phyloP scores from a whole-genome alignment of 148 eudicot genomes.

The Diospyros lotus region DNA sequence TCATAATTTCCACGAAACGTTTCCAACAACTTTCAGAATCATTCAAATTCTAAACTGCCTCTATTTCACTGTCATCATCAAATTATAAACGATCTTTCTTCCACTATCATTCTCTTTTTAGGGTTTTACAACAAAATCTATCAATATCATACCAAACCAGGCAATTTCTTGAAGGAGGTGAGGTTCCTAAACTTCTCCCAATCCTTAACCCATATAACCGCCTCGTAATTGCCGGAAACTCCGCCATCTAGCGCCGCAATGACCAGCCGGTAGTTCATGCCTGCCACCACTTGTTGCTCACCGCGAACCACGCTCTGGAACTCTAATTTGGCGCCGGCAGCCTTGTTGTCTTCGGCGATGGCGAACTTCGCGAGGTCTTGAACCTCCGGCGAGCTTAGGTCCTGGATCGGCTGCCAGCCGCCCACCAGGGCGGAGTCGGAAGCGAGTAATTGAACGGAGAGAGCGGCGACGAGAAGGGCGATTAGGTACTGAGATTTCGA shows the following conservation, averaged over 20 bases:
- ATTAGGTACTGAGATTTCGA: too few relatives aligned
- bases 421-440: background rate
- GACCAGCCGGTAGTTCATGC: slow-evolving; percentile 26
- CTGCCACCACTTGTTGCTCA: slow-evolving; percentile 14
- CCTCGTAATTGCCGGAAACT: background rate
- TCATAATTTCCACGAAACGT: too few relatives aligned
- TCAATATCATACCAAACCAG: too few relatives aligned
- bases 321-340: slow-evolving; percentile 3
- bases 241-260: slow-evolving; percentile 19
- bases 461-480: too few relatives aligned
- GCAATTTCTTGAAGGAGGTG: slow-evolving; percentile 15
- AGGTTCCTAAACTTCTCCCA: slow-evolving; percentile 23
- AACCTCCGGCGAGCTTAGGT: slow-evolving; percentile 27
- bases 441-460: too few relatives aligned
- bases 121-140: too few relatives aligned
- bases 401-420: slow-evolving; percentile 18
- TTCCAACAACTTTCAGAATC: too few relatives aligned
- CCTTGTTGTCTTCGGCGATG: slow-evolving; percentile 27
- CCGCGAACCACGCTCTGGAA: slow-evolving; percentile 19
- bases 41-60: too few relatives aligned
- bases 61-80: too few relatives aligned
- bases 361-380: slow-evolving; percentile 28
- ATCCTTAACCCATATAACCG: slow-evolving; percentile 20
- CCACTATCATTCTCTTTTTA: too few relatives aligned
- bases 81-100: too few relatives aligned